phyloP scores from a whole-genome alignment of 2,329 filamentous ascomycete species.

The Plenodomus lindquistii region DNA sequence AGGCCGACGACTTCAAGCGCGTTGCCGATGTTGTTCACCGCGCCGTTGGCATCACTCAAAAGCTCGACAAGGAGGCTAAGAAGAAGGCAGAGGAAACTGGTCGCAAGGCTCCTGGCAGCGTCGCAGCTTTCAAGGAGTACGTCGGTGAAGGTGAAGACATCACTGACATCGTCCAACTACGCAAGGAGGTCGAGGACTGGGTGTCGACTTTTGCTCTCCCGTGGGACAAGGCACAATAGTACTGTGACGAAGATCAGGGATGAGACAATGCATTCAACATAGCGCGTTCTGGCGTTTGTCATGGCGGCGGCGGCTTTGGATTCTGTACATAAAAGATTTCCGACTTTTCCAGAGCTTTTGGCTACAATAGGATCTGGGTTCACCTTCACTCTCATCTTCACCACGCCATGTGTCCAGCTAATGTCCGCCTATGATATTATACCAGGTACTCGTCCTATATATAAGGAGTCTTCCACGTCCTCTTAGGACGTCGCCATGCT shows the following conservation, averaged over 20 bases:
- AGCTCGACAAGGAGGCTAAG: conserved; percentile 46
- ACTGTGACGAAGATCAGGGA: conserved; percentile 1
- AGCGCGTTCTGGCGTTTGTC: conserved; percentile 20
- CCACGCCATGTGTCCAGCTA: neutral
- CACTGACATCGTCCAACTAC: conserved; percentile 46
- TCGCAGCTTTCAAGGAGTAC: conserved; percentile 48
- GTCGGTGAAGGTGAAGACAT: conserved; percentile 48
- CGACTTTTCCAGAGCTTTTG: conserved; percentile 6
- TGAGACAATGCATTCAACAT: conserved; percentile 10
- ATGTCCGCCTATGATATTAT: neutral
- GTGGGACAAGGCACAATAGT: conserved; percentile 40
- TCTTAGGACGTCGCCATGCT: neutral
- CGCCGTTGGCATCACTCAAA: conserved; percentile 47
- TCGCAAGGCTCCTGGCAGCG: conserved; percentile 45
- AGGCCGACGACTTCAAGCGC: conserved; percentile 86
- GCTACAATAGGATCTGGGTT: conserved; percentile 8
- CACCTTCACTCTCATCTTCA: neutral
- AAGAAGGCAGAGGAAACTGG: conserved; percentile 42
- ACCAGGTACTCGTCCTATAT: neutral
- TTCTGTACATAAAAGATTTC: conserved; percentile 20
- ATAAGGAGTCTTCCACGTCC: neutral
- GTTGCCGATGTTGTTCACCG: conserved; percentile 49
- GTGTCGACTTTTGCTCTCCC: conserved; percentile 48
- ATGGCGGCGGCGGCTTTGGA: conserved; percentile 9
- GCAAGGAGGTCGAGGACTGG: conserved; percentile 49